A percentile compares a stretch with the other conserved stretches of the same genome.
phyloP scores from a whole-genome alignment of 345 rosid genomes.

The Aquilaria malaccensis region DNA sequence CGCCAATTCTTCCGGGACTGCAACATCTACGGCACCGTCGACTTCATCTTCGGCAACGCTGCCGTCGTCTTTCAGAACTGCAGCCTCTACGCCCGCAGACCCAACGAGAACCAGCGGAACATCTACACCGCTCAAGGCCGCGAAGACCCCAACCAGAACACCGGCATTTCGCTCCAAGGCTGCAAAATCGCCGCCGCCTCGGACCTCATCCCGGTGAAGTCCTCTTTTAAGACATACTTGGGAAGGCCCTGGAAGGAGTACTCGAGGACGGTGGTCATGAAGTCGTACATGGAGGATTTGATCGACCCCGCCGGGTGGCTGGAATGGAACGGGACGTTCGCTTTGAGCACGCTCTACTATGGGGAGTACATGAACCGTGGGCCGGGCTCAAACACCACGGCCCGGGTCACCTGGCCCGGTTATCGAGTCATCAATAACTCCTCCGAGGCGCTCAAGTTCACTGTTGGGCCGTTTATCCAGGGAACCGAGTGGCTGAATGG shows the following conservation, averaged over 20 bases:
- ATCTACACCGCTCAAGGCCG: conserved; percentile 28
- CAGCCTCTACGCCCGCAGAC: conserved; percentile 14
- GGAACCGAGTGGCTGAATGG: conserved; percentile 43
- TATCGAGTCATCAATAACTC: conserved; percentile 18
- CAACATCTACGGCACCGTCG: conserved; percentile 19
- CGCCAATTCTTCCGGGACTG: conserved; percentile 30
- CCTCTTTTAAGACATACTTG: conserved; percentile 7
- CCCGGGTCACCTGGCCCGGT: conserved; percentile 34
- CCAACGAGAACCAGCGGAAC: not conserved
- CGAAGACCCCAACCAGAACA: conserved; percentile 4
- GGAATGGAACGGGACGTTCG: not conserved
- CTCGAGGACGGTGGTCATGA: conserved; percentile 12
- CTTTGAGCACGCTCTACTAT: conserved; percentile 22
- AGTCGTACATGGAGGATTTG: conserved; percentile 4
- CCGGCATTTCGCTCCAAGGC: conserved; percentile 17
- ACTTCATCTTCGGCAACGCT: conserved; percentile 31
- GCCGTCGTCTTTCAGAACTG: conserved; percentile 15
- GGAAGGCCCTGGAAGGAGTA: conserved; percentile 23
- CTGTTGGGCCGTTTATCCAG: conserved; percentile 16
- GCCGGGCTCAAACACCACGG: conserved; percentile 19
- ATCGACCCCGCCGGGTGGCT: conserved; percentile 15
- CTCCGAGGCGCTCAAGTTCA: conserved; percentile 24
- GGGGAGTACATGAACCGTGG: conserved; percentile 33
- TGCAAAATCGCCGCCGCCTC: conserved; percentile 16
- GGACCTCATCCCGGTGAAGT: conserved; percentile 1